phyloP scores from a whole-genome alignment of 2,329 filamentous ascomycete genomes.

The Claviceps maximensis region DNA sequence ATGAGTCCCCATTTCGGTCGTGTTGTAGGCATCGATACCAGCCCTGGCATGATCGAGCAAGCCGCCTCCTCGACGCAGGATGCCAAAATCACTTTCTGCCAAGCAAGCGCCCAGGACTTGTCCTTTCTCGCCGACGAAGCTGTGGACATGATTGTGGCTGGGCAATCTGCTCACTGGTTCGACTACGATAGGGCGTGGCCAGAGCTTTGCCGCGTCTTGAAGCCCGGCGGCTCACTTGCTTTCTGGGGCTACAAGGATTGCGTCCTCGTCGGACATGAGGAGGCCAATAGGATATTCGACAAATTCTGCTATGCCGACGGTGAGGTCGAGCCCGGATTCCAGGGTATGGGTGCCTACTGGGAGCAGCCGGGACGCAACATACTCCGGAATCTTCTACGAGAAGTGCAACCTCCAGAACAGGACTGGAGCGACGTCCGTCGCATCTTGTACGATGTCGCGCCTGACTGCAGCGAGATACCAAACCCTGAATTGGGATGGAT shows the following conservation, averaged over 20 bases:
- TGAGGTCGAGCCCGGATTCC: constrained; percentile 28
- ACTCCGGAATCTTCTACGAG: constrained; percentile 36
- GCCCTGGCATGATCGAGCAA: constrained; percentile 41
- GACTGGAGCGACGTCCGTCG: constrained; percentile 41
- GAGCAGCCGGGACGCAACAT: constrained; percentile 45
- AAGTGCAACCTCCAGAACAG: constrained; percentile 34
- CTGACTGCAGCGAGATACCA: constrained; percentile 19
- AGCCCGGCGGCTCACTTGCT: constrained; percentile 43
- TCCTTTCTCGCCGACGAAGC: constrained; percentile 32
- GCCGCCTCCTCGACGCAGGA: constrained; percentile 27
- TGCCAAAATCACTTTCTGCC: constrained; percentile 33
- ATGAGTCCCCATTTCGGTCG: constrained; percentile 38
- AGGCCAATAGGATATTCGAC: constrained; percentile 39
- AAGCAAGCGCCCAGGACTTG: constrained; percentile 40
- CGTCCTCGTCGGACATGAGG: constrained; percentile 38
- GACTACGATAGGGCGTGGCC: constrained; percentile 42
- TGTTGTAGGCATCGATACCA: constrained; percentile 43
- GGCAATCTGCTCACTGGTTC: constrained; percentile 56
- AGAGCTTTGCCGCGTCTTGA: constrained; percentile 39
- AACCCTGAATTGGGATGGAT: constrained; percentile 32
- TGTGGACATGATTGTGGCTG: constrained; percentile 38
- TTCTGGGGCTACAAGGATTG: constrained; percentile 57
- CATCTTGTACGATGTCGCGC: constrained; percentile 44
- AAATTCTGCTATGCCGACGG: constrained; percentile 40
- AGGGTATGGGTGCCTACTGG: constrained; percentile 46